Conservation (phyloP, 345 rosid species). For the Microcos paniculata region DNA sequence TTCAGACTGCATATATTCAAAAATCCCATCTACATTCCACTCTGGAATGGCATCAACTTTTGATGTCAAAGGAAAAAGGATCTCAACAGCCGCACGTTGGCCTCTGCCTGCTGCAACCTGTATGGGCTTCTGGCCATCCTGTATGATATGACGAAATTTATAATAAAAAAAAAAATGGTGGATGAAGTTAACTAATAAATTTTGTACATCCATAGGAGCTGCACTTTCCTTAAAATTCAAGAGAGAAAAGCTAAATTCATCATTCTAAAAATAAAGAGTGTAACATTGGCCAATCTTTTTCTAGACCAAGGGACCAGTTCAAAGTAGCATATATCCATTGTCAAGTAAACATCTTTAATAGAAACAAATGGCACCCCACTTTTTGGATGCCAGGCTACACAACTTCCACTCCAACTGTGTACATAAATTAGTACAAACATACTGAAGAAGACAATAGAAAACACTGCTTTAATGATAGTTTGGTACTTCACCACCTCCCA, state of each 20-base stretch:
- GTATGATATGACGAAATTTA: constrained; percentile 23
- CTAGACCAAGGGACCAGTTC: neutral
- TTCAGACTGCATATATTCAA: constrained; percentile 58
- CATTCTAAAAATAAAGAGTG: neutral
- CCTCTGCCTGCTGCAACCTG: constrained; percentile 85
- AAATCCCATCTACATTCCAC: constrained; percentile 80
- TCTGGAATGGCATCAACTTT: constrained; percentile 50
- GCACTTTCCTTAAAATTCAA: neutral
- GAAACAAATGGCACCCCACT: neutral
- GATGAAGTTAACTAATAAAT: constrained; percentile 4
- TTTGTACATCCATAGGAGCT: neutral
- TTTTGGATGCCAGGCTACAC: neutral
- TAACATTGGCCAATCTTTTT: neutral
- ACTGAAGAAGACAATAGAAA: neutral
- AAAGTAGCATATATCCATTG: neutral
- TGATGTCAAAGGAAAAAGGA: constrained; percentile 67
- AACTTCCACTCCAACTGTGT: neutral
- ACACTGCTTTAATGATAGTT: neutral
- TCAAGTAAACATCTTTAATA: neutral
- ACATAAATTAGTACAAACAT: neutral
- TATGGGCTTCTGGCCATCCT: constrained; percentile 85
- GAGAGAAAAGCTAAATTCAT: neutral
- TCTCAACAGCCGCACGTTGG: constrained; percentile 60
- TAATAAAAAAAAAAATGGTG: neutral
- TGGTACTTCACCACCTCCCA: neutral